Percentiles rank a stretch among this genome's conserved stretches.
phyloP scores from a whole-genome alignment of 2,329 filamentous ascomycete genomes.

The Sporothrix phasma region DNA sequence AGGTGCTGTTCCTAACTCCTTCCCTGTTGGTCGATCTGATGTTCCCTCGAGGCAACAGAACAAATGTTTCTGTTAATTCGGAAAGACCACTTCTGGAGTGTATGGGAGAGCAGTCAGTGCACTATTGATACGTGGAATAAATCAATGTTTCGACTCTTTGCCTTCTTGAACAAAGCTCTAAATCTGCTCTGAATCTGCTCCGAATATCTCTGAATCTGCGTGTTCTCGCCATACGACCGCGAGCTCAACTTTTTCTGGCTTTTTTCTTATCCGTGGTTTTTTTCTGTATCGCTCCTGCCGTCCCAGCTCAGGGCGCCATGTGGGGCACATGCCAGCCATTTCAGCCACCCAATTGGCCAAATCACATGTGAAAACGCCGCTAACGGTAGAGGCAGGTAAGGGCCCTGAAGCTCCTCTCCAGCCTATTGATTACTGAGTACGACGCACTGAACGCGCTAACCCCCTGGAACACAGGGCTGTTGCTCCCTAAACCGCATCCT shows the following conservation, averaged over 20 bases:
- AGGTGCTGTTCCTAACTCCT: background rate
- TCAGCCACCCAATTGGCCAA: conserved; percentile 1
- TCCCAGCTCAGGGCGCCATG: background rate
- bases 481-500: background rate
- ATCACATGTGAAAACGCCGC: conserved; percentile 2
- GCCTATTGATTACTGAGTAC: too few relatives aligned
- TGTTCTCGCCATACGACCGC: too few relatives aligned
- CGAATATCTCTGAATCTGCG: too few relatives aligned
- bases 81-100: background rate
- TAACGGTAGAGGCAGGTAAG: too few relatives aligned
- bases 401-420: too few relatives aligned
- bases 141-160: background rate
- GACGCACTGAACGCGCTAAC: background rate
- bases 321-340: conserved; percentile 5
- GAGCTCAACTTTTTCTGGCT: conserved; percentile 34
- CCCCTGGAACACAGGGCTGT: background rate
- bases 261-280: conserved; percentile 7
- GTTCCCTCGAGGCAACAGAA: background rate
- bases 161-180: too few relatives aligned
- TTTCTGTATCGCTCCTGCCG: conserved; percentile 1
- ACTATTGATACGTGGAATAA: too few relatives aligned
- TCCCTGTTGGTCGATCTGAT: background rate
- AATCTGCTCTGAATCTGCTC: background rate
- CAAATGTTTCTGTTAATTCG: background rate
- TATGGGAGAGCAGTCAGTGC: background rate